These are phyloP conservation scores for Fraxinus xanthoxyloides DNA, from an alignment of 305 asterid genomes.

Conservation along the genomic window DNA sequence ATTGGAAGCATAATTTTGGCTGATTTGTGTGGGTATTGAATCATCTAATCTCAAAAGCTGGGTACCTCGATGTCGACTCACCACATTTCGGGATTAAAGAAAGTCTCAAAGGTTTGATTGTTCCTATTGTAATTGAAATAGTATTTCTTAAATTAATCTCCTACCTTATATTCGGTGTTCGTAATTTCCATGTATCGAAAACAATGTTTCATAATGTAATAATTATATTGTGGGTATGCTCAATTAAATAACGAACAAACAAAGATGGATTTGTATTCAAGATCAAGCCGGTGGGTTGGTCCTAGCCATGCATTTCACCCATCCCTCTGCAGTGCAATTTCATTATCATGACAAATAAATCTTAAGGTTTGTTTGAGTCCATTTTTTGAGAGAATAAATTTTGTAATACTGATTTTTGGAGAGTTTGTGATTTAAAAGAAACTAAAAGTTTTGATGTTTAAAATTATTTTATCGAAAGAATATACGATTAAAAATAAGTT, in stretches of 20 bases:
- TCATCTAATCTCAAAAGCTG: background rate
- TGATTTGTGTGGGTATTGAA: slow-evolving; percentile 19
- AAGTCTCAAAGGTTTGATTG: background rate
- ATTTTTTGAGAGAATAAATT: no score
- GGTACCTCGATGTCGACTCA: background rate
- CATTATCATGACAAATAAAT: no score
- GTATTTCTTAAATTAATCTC: background rate
- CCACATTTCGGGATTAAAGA: background rate
- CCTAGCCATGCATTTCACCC: background rate
- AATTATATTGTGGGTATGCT: background rate
- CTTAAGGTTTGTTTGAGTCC: no score
- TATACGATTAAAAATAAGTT: no score
- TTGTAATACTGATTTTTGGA: no score
- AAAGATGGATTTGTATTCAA: background rate
- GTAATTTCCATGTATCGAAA: background rate
- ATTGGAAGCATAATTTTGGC: slow-evolving; percentile 38
- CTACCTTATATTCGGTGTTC: background rate
- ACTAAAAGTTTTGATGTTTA: no score
- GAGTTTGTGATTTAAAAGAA: no score
- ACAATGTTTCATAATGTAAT: background rate
- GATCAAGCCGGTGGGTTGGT: background rate
- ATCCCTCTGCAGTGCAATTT: no score
- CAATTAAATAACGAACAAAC: background rate
- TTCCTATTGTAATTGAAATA: background rate
- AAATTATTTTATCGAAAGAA: no score